Conservation (phyloP, 1,139 yeast species). For the Zygosaccharomyces sapae region DNA sequence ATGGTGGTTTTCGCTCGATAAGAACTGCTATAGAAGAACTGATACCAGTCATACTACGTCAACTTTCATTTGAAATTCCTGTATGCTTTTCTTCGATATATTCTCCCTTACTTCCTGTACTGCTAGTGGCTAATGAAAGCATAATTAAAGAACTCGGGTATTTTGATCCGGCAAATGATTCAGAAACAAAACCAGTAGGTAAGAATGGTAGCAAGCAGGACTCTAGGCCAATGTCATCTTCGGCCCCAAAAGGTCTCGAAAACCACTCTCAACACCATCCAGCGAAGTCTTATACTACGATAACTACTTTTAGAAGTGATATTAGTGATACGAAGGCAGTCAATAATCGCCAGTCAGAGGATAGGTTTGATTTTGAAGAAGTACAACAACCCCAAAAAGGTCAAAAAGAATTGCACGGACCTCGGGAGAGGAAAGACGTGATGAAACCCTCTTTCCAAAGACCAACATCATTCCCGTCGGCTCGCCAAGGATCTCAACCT, state of each 20-base stretch:
- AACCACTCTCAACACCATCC: conserved; percentile 17
- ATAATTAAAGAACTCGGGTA: conserved; percentile 13
- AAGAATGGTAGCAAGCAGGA: not conserved
- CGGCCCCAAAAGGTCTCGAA: conserved; percentile 3
- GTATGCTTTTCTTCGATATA: conserved; percentile 24
- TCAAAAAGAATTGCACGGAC: not conserved
- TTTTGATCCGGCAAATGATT: not conserved
- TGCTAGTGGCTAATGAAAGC: conserved; percentile 19
- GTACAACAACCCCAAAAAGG: not conserved
- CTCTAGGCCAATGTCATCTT: not conserved
- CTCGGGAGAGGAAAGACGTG: not conserved
- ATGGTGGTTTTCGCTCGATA: conserved; percentile 12
- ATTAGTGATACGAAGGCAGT: conserved; percentile 26
- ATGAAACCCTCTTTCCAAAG: not conserved
- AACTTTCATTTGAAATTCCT: conserved; percentile 17
- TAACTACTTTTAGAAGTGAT: conserved; percentile 33
- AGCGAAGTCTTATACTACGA: conserved; percentile 31
- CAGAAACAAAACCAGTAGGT: conserved; percentile 1
- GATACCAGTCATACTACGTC: conserved; percentile 17
- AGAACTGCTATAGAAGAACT: conserved; percentile 16
- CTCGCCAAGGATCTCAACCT: not conserved
- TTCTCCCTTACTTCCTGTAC: conserved; percentile 19
- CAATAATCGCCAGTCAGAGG: not conserved
- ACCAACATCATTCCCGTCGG: not conserved
- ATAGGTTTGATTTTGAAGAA: not conserved